Conservation (phyloP, 768 basidiomycete species). For the Lactarius pseudohatsudake region DNA sequence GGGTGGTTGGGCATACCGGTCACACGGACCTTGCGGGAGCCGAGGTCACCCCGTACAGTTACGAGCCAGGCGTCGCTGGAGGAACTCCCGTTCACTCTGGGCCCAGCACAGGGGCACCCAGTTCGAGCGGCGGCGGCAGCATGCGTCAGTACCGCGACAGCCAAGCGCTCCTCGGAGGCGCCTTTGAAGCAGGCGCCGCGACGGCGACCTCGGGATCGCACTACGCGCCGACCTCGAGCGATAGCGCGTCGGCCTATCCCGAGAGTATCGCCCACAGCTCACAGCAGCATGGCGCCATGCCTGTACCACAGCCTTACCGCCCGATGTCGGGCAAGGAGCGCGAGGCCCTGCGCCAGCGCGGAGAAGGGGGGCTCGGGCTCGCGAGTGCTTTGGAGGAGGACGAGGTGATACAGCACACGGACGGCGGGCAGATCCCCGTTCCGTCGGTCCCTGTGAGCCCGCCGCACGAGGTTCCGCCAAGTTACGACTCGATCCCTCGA, state of each 20-base stretch:
- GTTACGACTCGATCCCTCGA: slow-evolving; percentile 35
- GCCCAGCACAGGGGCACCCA: slow-evolving; percentile 12
- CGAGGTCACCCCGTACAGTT: slow-evolving; percentile 28
- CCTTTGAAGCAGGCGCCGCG: slow-evolving; percentile 6
- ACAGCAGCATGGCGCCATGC: not conserved
- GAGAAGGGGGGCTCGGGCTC: slow-evolving; percentile 29
- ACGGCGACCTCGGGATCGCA: slow-evolving; percentile 29
- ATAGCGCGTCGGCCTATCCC: slow-evolving; percentile 1
- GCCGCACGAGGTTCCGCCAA: slow-evolving; percentile 35
- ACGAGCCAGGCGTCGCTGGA: slow-evolving; percentile 31
- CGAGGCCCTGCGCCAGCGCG: slow-evolving; percentile 32
- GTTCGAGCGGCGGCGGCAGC: slow-evolving; percentile 15
- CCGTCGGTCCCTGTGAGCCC: slow-evolving; percentile 17
- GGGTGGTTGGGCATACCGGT: slow-evolving; percentile 36
- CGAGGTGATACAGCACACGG: slow-evolving; percentile 34
- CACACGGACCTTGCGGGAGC: slow-evolving; percentile 27
- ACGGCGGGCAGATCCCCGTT: slow-evolving; percentile 31
- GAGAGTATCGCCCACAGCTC: slow-evolving; percentile 9
- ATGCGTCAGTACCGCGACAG: slow-evolving; percentile 35
- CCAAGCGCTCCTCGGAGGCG: slow-evolving; percentile 30
- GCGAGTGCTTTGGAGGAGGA: slow-evolving; percentile 30
- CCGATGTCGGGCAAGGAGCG: slow-evolving; percentile 33
- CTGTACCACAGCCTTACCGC: slow-evolving; percentile 21
- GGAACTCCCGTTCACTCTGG: slow-evolving; percentile 25
- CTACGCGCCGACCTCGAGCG: slow-evolving; percentile 26